phyloP scores from a whole-genome alignment of 306 rosid species.

The Corylus heterophylla region DNA sequence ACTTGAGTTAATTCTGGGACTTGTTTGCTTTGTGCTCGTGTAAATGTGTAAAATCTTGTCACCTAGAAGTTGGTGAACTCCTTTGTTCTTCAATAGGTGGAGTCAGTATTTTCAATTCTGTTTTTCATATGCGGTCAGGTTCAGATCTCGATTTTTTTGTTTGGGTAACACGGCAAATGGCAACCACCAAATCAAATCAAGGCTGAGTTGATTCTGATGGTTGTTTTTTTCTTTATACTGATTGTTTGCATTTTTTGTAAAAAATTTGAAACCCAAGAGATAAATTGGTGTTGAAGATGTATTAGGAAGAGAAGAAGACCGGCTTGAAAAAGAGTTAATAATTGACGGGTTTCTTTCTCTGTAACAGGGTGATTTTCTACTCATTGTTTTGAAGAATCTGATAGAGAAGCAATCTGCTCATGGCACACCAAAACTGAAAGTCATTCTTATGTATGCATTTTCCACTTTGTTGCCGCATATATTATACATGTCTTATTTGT shows the following conservation, averaged over 20 bases:
- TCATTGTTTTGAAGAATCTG: slow-evolving; percentile 76
- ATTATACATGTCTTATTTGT: neutral
- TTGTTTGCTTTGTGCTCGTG: neutral
- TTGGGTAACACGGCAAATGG: neutral
- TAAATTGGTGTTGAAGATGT: neutral
- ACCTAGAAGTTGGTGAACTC: neutral
- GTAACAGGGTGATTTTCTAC: slow-evolving; percentile 87
- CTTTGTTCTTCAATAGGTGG: neutral
- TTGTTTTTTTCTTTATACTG: neutral
- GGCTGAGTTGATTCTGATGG: neutral
- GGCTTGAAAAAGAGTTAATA: neutral
- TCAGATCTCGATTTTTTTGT: no score
- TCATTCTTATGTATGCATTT: slow-evolving; percentile 80
- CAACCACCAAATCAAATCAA: no score
- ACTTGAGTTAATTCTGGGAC: neutral
- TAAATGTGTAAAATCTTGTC: neutral
- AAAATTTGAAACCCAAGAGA: neutral
- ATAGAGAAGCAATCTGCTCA: slow-evolving; percentile 65
- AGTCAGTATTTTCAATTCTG: neutral
- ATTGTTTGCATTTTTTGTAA: neutral
- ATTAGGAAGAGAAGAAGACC: neutral
- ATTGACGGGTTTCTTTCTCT: slow-evolving; percentile 11
- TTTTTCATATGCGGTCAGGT: neutral
- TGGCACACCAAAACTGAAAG: slow-evolving; percentile 61
- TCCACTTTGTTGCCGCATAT: slow-evolving; percentile 9